Conservation (phyloP, 2,329 filamentous ascomycete genomes). For the Colletotrichum tamarilloi region DNA sequence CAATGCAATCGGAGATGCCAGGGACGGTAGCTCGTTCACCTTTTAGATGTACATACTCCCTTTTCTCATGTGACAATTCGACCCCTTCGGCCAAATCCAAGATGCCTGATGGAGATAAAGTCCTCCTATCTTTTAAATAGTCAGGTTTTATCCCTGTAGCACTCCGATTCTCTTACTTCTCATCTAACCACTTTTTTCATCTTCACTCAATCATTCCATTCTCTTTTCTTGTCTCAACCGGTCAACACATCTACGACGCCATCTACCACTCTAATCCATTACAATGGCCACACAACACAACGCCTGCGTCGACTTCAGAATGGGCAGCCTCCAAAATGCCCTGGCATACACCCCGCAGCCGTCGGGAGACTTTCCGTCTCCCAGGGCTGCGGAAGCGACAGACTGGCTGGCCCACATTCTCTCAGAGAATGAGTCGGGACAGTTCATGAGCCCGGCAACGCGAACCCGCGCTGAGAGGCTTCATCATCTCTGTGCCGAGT, state of each 20-base stretch:
- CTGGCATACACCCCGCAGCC: not conserved
- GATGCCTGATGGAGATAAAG: not conserved
- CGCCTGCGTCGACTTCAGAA: not conserved
- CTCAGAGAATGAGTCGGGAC: not conserved
- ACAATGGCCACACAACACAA: not conserved
- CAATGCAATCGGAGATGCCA: not conserved
- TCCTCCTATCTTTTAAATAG: not conserved
- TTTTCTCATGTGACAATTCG: not conserved
- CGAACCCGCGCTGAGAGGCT: not conserved
- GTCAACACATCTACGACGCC: not conserved
- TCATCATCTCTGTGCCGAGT: not conserved
- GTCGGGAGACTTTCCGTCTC: not conserved
- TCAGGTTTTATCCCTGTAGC: not conserved
- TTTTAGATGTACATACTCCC: not conserved
- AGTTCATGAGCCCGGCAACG: not conserved
- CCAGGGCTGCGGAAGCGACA: not conserved
- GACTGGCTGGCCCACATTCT: not conserved
- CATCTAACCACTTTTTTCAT: not conserved
- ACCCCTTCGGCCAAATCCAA: not conserved
- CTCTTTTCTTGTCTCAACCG: not conserved
- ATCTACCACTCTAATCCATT: not conserved
- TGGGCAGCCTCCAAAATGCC: not conserved
- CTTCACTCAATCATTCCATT: not conserved
- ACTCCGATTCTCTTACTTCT: not conserved
- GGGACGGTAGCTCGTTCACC: too few relatives aligned